Base-by-base conservation (phyloP, 140 eudicot genomes). In the Erigeron philadelphicus region DNA sequence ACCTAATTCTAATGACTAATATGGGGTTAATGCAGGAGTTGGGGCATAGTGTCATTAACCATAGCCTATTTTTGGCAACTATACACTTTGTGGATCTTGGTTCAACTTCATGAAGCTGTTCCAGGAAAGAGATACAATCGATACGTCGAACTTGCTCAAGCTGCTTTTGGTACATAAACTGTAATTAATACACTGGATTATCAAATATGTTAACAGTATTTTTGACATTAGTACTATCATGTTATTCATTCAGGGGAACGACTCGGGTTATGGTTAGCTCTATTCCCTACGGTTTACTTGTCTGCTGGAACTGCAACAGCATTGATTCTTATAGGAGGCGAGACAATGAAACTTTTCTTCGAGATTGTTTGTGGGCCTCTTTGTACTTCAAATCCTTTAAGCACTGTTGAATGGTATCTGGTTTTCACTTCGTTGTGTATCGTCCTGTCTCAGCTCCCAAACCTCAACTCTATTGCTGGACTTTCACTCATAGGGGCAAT, bases 281-380 rank as follows among this genome's bases (percentile, higher is more conserved):
- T 91, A 61, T 91, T 91, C 62, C 96, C 97, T 0, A 88, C 96
- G 2, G 95, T 91, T 8, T 91, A 91, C 85, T 67, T 91, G 52
- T 88, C 97, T 0, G 97, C 96, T 5, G 97, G 97, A 19, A 91
- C 96, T 4, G 96, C 88, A 23, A 91, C 97, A 1, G 96, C 97
- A 7, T 73, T 91, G 72, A 91, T 91, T 70, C 95, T 91, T 11
- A 79, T 88, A 4, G 96, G 96, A 45, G 97, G 97, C 61, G 95
- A 88, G 81, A 91, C 96, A 35, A 88, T 91, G 95, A 91, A 91
- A 58, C 78, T 88, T 50, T 91, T 91, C 81, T 91, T 91, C 70
- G 89, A 91, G 71, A 81, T 82, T 9, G 97, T 91, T 63, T 91
- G 97, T 44, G 97, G 97, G 49, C 96, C 97, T 1, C 89, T 78